These are phyloP conservation scores for Arabidopsis lyrata DNA, from an alignment of 441 rosid genomes.

Conservation along the genomic window DNA sequence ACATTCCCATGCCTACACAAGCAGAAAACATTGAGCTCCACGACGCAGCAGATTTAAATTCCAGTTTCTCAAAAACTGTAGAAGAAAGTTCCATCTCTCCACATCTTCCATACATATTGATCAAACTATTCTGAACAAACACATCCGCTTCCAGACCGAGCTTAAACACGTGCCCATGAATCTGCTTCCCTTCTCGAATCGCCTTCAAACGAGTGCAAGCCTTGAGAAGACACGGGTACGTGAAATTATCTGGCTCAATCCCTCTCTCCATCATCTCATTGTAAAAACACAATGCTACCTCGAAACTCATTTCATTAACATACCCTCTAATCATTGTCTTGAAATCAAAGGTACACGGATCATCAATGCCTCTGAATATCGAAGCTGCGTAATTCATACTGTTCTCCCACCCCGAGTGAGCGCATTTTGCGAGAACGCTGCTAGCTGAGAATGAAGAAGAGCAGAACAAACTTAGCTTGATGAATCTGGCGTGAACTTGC, in stretches of 20 bases:
- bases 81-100: slow-evolving; percentile 47
- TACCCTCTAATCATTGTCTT: slow-evolving; percentile 68
- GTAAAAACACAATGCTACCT: slow-evolving; percentile 56
- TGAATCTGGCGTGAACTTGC: slow-evolving; percentile 66
- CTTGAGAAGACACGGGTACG: slow-evolving; percentile 68
- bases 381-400: slow-evolving; percentile 72
- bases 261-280: slow-evolving; percentile 66
- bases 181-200: slow-evolving; percentile 54
- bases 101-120: slow-evolving; percentile 52
- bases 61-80: slow-evolving; percentile 46
- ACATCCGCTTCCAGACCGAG: slow-evolving; percentile 46
- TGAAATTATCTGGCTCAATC: slow-evolving; percentile 65
- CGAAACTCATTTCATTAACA: slow-evolving; percentile 50
- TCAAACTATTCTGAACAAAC: slow-evolving; percentile 52
- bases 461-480: slow-evolving; percentile 65
- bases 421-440: slow-evolving; percentile 63
- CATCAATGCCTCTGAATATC: slow-evolving; percentile 57
- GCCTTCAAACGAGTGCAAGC: slow-evolving; percentile 59
- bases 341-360: slow-evolving; percentile 67
- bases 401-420: slow-evolving; percentile 65
- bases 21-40: slow-evolving; percentile 76
- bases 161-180: slow-evolving; percentile 53
- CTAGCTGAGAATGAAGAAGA: slow-evolving; percentile 59
- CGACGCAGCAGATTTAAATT: slow-evolving; percentile 57
- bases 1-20: slow-evolving; percentile 54